A percentile compares a stretch with the other conserved stretches of the same genome.
phyloP scores from a whole-genome alignment of 176 grass and related monocot genomes.

The Otatea glauca region DNA sequence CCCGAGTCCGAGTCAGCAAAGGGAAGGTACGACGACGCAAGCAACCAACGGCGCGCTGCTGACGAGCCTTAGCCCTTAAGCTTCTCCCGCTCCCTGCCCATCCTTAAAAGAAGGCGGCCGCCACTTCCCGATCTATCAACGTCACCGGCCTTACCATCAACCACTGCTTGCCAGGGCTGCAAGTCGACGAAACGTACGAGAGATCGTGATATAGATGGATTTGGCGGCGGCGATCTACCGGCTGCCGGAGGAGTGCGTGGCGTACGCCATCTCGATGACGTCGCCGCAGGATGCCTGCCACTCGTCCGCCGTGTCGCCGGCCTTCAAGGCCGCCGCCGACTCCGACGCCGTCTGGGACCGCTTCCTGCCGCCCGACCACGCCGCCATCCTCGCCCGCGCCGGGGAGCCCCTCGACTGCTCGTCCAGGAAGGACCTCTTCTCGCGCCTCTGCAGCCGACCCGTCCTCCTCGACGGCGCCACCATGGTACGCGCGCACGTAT shows the following conservation, averaged over 20 bases:
- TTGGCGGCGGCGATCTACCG: conserved; percentile 40
- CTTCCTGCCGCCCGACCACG: conserved; percentile 67
- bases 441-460: conserved; percentile 56
- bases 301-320: conserved; percentile 58
- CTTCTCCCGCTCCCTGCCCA: conserved; percentile 12
- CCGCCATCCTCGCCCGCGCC: conserved; percentile 54
- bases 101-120: conserved; percentile 4
- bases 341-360: conserved; percentile 74
- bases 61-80: conserved; percentile 77
- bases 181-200: not conserved
- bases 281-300: conserved; percentile 63
- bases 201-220: not conserved
- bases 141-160: too few relatives aligned
- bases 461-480: conserved; percentile 74
- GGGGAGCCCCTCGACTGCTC: not conserved
- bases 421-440: conserved; percentile 80
- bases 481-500: conserved; percentile 46
- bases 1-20: conserved; percentile 48
- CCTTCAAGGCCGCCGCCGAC: conserved; percentile 58
- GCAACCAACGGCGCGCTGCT: not conserved
- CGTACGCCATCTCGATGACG: conserved; percentile 75
- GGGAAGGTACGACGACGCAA: not conserved
- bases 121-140: not conserved
- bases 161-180: not conserved
- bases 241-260: conserved; percentile 75